phyloP scores from a whole-genome alignment of 2,329 filamentous ascomycete species.

The Aspergillus texensis region DNA sequence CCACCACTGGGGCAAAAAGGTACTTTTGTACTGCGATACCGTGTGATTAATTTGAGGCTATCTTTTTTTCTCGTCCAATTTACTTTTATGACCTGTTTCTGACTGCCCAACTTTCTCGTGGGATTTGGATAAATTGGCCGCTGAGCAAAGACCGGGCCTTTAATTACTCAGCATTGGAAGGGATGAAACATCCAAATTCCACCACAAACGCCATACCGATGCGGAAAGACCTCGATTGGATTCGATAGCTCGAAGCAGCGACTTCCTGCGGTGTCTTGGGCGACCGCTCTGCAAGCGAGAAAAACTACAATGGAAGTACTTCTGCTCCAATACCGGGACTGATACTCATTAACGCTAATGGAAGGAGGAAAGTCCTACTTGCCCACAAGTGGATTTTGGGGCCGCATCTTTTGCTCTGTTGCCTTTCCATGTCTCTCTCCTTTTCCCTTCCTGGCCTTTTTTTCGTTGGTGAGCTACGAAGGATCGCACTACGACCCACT shows the following conservation, averaged over 20 bases:
- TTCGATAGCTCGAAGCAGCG: background rate
- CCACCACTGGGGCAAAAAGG: background rate
- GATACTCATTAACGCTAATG: background rate
- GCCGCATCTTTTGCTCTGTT: background rate
- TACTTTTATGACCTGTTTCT: background rate
- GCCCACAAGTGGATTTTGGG: background rate
- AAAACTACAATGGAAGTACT: background rate
- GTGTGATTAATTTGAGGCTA: background rate
- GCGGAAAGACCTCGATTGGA: background rate
- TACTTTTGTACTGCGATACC: background rate
- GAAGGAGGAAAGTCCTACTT: background rate
- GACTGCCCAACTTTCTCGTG: background rate
- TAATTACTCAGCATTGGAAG: constrained; percentile 6
- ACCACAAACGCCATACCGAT: background rate
- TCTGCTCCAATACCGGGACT: background rate
- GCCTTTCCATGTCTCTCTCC: background rate
- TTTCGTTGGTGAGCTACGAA: background rate
- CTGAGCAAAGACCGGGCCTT: background rate
- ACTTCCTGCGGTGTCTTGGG: background rate
- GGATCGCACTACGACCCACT: background rate
- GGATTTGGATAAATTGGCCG: background rate
- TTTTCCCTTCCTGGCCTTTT: background rate
- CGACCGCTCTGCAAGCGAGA: background rate
- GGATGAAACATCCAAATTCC: constrained; percentile 7
- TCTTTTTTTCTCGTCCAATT: background rate